Percentiles rank a stretch among this genome's conserved stretches.
Evolutionary conservation across 2,329 filamentous ascomycete species (phyloP).

Genomic region (Cucurbitaria berberidis): DNA sequence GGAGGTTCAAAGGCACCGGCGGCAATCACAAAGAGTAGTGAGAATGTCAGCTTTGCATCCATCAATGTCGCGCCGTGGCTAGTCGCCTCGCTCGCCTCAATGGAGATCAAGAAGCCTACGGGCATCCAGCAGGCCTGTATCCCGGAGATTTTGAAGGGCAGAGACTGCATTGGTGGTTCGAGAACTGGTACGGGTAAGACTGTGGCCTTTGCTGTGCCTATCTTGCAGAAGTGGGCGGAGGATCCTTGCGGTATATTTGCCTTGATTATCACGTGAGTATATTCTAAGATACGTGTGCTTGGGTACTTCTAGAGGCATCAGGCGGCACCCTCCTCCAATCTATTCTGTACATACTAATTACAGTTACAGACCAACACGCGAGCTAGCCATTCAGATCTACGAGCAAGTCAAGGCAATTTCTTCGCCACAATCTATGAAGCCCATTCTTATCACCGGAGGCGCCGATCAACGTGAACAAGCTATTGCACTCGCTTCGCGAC

Average conservation of each 20-base stretch:
- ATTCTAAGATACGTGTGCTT: too few relatives aligned
- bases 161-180: conserved; percentile 91
- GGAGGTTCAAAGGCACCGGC: neutral
- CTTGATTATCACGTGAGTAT: conserved; percentile 84
- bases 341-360: conserved; percentile 10
- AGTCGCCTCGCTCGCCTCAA: conserved; percentile 73
- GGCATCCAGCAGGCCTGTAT: conserved; percentile 93
- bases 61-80: conserved; percentile 85
- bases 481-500: conserved; percentile 77
- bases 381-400: conserved; percentile 93
- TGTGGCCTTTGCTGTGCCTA: conserved; percentile 91
- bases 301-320: too few relatives aligned
- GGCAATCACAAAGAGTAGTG: conserved; percentile 15
- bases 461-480: conserved; percentile 92
- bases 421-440: conserved; percentile 84
- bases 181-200: conserved; percentile 97
- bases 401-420: conserved; percentile 96
- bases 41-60: conserved; percentile 70
- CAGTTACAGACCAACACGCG: conserved; percentile 56
- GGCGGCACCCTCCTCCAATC: neutral
- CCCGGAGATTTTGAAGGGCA: conserved; percentile 86
- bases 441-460: conserved; percentile 88
- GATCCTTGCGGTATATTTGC: conserved; percentile 93
- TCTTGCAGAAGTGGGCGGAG: conserved; percentile 90
- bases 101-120: conserved; percentile 87